Evolutionary conservation across 192 early-diverging fungal species (phyloP).

Genomic region (Coemansia brasiliensis): DNA sequence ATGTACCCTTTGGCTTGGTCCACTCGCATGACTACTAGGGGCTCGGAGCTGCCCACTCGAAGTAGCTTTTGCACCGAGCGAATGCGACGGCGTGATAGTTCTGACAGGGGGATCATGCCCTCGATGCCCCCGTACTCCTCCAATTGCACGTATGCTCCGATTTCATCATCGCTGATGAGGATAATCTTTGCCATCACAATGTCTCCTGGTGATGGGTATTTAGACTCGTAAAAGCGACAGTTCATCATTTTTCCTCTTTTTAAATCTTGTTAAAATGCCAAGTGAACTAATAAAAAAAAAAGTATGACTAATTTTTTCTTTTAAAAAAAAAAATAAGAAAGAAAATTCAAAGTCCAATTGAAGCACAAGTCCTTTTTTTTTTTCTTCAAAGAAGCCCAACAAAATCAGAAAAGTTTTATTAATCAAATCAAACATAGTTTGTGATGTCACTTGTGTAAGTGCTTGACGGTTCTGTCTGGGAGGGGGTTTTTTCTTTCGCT

Average conservation of each 20-base stretch:
- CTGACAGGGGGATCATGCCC: slow-evolving; percentile 94
- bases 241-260: background rate
- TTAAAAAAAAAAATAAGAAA: background rate
- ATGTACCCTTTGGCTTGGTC: slow-evolving; percentile 99
- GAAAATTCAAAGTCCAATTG: no score
- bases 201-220: slow-evolving; percentile 91
- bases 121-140: slow-evolving; percentile 96
- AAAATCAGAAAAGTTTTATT: no score
- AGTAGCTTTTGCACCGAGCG: slow-evolving; percentile 95
- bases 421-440: background rate
- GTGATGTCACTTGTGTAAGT: background rate
- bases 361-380: no score
- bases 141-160: slow-evolving; percentile 94
- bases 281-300: background rate
- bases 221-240: slow-evolving; percentile 93
- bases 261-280: background rate
- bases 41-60: slow-evolving; percentile 88
- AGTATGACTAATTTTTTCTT: background rate
- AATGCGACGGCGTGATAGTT: slow-evolving; percentile 93
- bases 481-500: background rate
- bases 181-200: slow-evolving; percentile 97
- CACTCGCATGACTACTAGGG: slow-evolving; percentile 90
- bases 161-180: slow-evolving; percentile 79
- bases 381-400: no score
- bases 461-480: no score